Conservation (phyloP, 495 filamentous ascomycete species). For the Penicillium pulvis region DNA sequence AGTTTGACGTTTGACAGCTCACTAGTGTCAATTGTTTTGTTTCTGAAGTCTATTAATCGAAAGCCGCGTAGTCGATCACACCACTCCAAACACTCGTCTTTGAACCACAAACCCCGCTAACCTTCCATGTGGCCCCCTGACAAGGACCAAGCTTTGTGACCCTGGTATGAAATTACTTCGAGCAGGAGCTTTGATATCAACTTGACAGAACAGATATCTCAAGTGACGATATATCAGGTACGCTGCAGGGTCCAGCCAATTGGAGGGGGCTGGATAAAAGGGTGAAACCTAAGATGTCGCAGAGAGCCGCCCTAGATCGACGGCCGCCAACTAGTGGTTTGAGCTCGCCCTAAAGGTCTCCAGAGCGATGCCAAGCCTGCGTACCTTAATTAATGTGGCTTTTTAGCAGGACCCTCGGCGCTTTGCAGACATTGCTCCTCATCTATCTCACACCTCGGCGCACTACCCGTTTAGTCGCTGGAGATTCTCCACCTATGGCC, state of each 20-base stretch:
- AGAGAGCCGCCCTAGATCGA: conserved; percentile 35
- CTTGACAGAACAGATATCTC: conserved; percentile 25
- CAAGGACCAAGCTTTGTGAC: conserved; percentile 2
- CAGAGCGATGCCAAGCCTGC: neutral
- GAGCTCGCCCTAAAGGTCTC: conserved; percentile 8
- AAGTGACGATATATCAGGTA: conserved; percentile 12
- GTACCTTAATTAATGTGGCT: conserved; percentile 25
- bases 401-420: conserved; percentile 16
- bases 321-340: conserved; percentile 22
- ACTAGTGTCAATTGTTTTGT: conserved; percentile 1
- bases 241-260: conserved; percentile 16
- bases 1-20: conserved; percentile 2
- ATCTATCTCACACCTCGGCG: conserved; percentile 40
- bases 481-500: conserved; percentile 36
- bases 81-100: neutral
- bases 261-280: conserved; percentile 9
- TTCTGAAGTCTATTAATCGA: neutral
- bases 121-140: conserved; percentile 3
- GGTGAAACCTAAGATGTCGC: conserved; percentile 41
- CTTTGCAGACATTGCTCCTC: conserved; percentile 26
- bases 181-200: conserved; percentile 11
- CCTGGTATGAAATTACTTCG: conserved; percentile 17
- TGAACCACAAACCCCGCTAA: neutral
- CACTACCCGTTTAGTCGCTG: conserved; percentile 21
- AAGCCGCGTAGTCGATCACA: neutral